phyloP scores from a whole-genome alignment of 1,284 basidiomycete species.

The Cutaneotrichosporon arboriforme region DNA sequence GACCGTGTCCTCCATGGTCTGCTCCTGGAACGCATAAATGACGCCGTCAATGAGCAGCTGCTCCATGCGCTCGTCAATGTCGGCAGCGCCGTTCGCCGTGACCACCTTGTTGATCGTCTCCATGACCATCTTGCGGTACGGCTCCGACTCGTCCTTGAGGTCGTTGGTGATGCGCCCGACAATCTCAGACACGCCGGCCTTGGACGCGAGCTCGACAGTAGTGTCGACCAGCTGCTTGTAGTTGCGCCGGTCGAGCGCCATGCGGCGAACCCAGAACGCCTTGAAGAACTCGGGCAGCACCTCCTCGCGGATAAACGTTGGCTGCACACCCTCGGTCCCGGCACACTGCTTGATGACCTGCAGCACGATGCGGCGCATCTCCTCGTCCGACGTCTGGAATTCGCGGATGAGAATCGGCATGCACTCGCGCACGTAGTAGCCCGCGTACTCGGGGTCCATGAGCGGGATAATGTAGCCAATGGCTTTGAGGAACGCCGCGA shows the following conservation, averaged over 20 bases:
- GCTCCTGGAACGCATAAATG: constrained; percentile 99
- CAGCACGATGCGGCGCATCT: constrained; percentile 99
- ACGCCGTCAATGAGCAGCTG: constrained; percentile 93
- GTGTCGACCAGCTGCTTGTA: constrained; percentile 98
- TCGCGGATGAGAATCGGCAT: constrained; percentile 97
- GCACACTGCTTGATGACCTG: constrained; percentile 99
- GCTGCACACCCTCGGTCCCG: constrained; percentile 91
- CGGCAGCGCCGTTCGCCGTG: constrained; percentile 83
- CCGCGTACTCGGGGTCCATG: constrained; percentile 98
- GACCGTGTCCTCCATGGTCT: constrained; percentile 96
- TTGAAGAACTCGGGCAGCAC: constrained; percentile 99
- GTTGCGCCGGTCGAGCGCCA: constrained; percentile 95
- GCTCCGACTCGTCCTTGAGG: constrained; percentile 92
- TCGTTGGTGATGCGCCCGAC: constrained; percentile 93
- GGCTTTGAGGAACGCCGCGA: constrained; percentile 96
- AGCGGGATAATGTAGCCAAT: constrained; percentile 99
- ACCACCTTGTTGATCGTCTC: constrained; percentile 98
- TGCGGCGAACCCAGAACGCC: constrained; percentile 94
- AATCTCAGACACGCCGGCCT: constrained; percentile 92
- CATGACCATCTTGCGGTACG: constrained; percentile 99
- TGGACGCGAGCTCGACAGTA: constrained; percentile 94
- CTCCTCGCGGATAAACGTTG: constrained; percentile 90
- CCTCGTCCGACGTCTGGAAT: constrained; percentile 98
- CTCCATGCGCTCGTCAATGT: constrained; percentile 94
- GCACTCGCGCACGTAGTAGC: constrained; percentile 95